Percentiles rank a stretch among this genome's conserved stretches.
Evolutionary conservation across 345 rosid species (phyloP).

Genomic region (Cardamine resedifolia): DNA sequence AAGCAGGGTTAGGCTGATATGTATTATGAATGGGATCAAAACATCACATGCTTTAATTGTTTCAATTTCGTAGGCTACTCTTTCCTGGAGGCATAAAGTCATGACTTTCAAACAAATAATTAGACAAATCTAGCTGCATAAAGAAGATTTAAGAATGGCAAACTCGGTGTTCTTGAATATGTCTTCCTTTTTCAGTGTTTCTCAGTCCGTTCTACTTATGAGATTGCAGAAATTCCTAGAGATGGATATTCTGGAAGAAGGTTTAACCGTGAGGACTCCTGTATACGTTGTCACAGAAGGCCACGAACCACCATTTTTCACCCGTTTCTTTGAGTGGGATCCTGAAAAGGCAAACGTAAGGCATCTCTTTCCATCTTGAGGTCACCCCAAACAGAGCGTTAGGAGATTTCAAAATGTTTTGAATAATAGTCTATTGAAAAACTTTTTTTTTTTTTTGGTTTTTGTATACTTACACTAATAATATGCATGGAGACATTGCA

Average conservation of each 20-base stretch:
- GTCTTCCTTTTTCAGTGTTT: neutral
- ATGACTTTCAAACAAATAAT: neutral
- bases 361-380: conserved; percentile 11
- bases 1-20: neutral
- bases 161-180: neutral
- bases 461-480: neutral
- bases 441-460: neutral
- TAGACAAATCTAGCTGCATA: neutral
- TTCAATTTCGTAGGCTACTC: neutral
- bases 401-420: neutral
- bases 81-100: neutral
- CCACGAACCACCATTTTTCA: conserved; percentile 73
- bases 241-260: conserved; percentile 55
- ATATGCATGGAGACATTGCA: conserved; percentile 31
- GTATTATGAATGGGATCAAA: neutral
- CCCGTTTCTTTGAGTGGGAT: conserved; percentile 80
- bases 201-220: conserved; percentile 29
- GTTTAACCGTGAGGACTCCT: conserved; percentile 55
- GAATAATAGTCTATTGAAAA: conserved; percentile 10
- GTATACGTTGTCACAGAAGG: conserved; percentile 72
- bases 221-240: conserved; percentile 66
- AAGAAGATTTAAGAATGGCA: no score
- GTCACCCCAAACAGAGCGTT: neutral
- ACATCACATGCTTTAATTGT: neutral
- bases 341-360: conserved; percentile 70